phyloP scores from a whole-genome alignment of 148 eudicot species.

The Rhododendron henanense region DNA sequence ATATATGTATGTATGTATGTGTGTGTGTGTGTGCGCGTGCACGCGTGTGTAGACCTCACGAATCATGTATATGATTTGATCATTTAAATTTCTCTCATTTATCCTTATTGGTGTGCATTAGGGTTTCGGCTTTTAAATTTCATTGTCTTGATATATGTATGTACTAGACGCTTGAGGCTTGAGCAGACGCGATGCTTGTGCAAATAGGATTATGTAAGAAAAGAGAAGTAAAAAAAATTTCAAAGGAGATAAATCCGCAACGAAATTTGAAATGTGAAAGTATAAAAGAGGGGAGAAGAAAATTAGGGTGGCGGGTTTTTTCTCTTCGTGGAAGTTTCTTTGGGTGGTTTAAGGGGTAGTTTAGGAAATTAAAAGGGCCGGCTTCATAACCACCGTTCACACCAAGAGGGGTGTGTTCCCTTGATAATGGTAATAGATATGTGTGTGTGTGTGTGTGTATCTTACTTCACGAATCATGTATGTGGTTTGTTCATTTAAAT shows the following conservation, averaged over 20 bases:
- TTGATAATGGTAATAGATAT: neutral
- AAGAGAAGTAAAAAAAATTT: neutral
- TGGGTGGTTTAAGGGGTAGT: neutral
- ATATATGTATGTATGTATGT: no score
- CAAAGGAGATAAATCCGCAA: neutral
- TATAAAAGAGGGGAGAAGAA: neutral
- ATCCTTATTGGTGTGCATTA: neutral
- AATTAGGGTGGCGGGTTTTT: neutral
- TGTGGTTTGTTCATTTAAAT: neutral
- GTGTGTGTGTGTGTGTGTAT: neutral
- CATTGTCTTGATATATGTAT: neutral
- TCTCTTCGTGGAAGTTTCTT: neutral
- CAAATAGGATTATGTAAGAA: neutral
- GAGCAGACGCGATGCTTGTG: neutral
- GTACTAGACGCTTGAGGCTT: neutral
- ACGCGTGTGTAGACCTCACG: neutral
- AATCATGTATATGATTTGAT: neutral
- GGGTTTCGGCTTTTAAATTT: neutral
- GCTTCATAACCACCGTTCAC: neutral
- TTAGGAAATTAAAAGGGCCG: neutral
- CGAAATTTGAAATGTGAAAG: neutral
- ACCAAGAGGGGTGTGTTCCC: neutral
- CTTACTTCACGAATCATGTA: neutral
- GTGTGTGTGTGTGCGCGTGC: neutral
- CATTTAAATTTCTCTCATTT: neutral